phyloP scores from a whole-genome alignment of 2,329 filamentous ascomycete genomes.

The Aureobasidium pullulans region DNA sequence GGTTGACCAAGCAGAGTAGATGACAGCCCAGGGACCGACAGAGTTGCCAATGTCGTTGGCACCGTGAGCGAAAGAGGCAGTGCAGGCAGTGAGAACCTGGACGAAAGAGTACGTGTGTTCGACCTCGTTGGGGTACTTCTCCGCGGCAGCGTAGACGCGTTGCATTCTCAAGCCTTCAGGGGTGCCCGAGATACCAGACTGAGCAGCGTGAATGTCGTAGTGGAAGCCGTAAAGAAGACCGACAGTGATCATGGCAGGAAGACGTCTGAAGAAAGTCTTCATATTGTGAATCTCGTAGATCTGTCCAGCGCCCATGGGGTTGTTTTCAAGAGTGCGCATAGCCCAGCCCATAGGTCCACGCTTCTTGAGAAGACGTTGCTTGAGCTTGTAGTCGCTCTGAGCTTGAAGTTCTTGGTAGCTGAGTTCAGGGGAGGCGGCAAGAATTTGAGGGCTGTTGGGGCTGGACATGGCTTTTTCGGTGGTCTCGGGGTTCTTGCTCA shows the following conservation, averaged over 20 bases:
- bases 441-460: neutral
- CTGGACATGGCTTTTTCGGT: neutral
- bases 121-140: conserved; percentile 55
- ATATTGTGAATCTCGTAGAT: conserved; percentile 71
- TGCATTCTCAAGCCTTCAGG: conserved; percentile 65
- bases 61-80: conserved; percentile 64
- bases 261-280: conserved; percentile 52
- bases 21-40: conserved; percentile 55
- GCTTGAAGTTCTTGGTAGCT: neutral
- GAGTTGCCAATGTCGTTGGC: conserved; percentile 61
- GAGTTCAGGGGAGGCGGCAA: neutral
- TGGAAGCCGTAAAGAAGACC: conserved; percentile 65
- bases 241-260: conserved; percentile 60
- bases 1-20: conserved; percentile 53
- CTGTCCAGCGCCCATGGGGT: conserved; percentile 65
- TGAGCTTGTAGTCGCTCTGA: conserved; percentile 20
- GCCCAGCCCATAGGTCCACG: conserved; percentile 72
- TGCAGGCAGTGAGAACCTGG: conserved; percentile 47
- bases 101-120: conserved; percentile 56
- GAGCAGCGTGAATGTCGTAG: conserved; percentile 76
- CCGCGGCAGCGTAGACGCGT: conserved; percentile 49
- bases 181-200: conserved; percentile 62
- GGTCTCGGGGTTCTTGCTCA: neutral
- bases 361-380: conserved; percentile 39
- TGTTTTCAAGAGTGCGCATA: conserved; percentile 67